These are phyloP conservation scores for Coemansia erecta DNA, from an alignment of 192 early-diverging fungal genomes.

Conservation along the genomic window DNA sequence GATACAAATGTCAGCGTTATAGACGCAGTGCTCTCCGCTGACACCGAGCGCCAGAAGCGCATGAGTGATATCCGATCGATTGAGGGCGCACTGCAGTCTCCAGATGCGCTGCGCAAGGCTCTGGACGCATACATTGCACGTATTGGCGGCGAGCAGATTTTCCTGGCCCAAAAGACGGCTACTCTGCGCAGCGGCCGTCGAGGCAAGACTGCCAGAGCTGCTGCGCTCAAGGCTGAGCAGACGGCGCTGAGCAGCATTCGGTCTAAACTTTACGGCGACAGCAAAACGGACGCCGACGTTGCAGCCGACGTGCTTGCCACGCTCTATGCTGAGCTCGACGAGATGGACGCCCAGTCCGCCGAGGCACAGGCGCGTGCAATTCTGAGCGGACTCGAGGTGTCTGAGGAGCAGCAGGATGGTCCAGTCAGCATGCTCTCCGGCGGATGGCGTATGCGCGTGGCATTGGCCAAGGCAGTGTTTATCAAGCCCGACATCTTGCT, in stretches of 20 bases:
- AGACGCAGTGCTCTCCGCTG: conserved; percentile 63
- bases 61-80: conserved; percentile 51
- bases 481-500: conserved; percentile 79
- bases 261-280: conserved; percentile 22
- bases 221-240: conserved; percentile 54
- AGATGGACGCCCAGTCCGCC: conserved; percentile 62
- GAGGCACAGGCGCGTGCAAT: conserved; percentile 69
- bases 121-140: conserved; percentile 52
- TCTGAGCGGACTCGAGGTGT: conserved; percentile 73
- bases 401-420: conserved; percentile 58
- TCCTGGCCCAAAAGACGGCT: conserved; percentile 57
- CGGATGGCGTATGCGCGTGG: conserved; percentile 88
- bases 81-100: conserved; percentile 41
- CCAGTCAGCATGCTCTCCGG: conserved; percentile 66
- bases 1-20: conserved; percentile 57
- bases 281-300: conserved; percentile 41
- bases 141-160: conserved; percentile 38
- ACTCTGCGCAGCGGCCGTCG: conserved; percentile 66
- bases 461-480: conserved; percentile 82
- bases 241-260: conserved; percentile 28
- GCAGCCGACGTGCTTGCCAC: conserved; percentile 58
- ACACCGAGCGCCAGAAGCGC: conserved; percentile 58
- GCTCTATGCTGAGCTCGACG: conserved; percentile 59
- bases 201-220: conserved; percentile 60
- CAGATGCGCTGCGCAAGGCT: conserved; percentile 22